Percentiles rank a stretch among this genome's conserved stretches.
phyloP scores from a whole-genome alignment of 768 basidiomycete species.

The Saitozyma podzolica region DNA sequence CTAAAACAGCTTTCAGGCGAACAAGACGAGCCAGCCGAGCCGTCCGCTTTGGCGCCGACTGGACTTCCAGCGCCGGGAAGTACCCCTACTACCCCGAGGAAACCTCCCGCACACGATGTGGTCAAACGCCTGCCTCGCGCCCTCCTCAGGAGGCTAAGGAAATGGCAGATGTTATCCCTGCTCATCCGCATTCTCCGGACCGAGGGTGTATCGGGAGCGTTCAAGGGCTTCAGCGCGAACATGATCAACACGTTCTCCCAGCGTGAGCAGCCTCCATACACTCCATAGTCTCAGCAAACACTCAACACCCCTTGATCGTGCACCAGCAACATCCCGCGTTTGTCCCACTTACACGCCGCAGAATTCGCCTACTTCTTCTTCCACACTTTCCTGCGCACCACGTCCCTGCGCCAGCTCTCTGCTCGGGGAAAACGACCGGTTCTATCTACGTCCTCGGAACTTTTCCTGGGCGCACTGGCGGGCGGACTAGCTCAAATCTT shows the following conservation, averaged over 20 bases:
- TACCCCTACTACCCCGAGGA: background rate
- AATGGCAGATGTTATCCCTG: constrained; percentile 62
- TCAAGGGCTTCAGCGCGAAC: constrained; percentile 89
- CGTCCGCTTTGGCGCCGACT: no score
- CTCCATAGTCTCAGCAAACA: background rate
- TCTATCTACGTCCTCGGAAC: constrained; percentile 58
- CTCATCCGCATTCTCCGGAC: constrained; percentile 70
- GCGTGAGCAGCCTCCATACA: constrained; percentile 63
- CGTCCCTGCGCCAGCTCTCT: constrained; percentile 18
- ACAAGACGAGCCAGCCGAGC: no score
- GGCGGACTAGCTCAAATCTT: constrained; percentile 95
- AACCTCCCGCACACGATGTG: background rate
- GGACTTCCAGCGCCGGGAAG: no score
- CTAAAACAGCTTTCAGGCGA: no score
- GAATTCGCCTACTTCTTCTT: constrained; percentile 99
- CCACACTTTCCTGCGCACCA: constrained; percentile 83
- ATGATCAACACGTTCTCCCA: constrained; percentile 98
- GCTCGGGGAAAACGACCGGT: background rate
- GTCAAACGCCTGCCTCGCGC: background rate
- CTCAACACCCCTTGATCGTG: background rate
- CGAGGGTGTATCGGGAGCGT: constrained; percentile 80
- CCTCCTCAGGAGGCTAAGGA: constrained; percentile 30
- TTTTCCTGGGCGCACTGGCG: constrained; percentile 84
- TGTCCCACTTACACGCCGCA: constrained; percentile 45
- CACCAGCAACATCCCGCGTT: no score